Conservation (phyloP, 2,329 filamentous ascomycete species). For the Pseudocercospora cruenta region DNA sequence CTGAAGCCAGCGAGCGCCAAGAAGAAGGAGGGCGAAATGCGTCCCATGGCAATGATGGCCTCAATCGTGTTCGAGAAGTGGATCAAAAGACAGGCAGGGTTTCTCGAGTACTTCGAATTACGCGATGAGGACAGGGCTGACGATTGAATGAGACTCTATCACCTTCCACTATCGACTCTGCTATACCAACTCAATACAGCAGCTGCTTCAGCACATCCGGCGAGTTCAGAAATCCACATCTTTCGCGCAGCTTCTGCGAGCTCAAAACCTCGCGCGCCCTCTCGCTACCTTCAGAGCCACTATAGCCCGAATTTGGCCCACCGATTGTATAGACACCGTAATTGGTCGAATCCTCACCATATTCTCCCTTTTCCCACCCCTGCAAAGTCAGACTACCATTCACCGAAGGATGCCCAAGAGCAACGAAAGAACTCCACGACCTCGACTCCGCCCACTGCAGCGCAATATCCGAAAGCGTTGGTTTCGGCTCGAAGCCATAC, state of each 20-base stretch:
- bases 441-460: conserved; percentile 47
- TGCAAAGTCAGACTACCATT: conserved; percentile 37
- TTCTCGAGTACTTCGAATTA: not conserved
- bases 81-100: not conserved
- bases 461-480: conserved; percentile 46
- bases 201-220: conserved; percentile 48
- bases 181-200: not conserved
- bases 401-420: conserved; percentile 42
- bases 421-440: conserved; percentile 55
- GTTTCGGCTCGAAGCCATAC: conserved; percentile 38
- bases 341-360: not conserved
- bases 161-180: not conserved
- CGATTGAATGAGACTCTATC: not conserved
- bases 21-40: not conserved
- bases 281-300: conserved; percentile 42
- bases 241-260: conserved; percentile 49
- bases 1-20: not conserved
- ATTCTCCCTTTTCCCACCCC: not conserved
- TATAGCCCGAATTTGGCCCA: conserved; percentile 49
- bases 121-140: not conserved
- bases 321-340: conserved; percentile 50
- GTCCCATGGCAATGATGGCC: not conserved
- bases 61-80: not conserved
- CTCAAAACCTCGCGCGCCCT: conserved; percentile 34
- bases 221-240: conserved; percentile 54